These are phyloP conservation scores for Chamaecrista fasciculata DNA, from an alignment of 306 rosid species.

Conservation along the genomic window DNA sequence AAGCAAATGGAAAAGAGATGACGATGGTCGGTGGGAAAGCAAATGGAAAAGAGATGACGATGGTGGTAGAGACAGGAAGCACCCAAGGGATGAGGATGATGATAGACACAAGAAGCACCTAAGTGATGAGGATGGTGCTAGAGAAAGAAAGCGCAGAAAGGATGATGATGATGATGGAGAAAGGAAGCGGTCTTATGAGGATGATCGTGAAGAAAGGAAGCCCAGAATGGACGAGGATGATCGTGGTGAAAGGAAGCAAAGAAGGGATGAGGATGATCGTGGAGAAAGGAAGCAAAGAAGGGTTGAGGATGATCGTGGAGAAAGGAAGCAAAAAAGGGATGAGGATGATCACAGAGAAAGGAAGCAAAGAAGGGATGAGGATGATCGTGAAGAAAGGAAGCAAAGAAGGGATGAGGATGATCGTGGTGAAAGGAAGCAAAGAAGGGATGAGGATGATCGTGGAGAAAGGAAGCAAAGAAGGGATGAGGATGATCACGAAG, in stretches of 20 bases:
- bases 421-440: background rate
- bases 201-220: constrained; percentile 21
- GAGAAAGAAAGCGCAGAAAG: constrained; percentile 5
- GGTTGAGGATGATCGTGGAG: constrained; percentile 22
- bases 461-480: background rate
- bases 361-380: background rate
- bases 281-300: constrained; percentile 16
- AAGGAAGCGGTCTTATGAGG: constrained; percentile 11
- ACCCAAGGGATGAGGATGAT: constrained; percentile 36
- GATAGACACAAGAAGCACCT: constrained; percentile 10
- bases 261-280: background rate
- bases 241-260: background rate
- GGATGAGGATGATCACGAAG: background rate
- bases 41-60: constrained; percentile 1
- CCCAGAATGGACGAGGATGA: constrained; percentile 15
- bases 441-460: constrained; percentile 3
- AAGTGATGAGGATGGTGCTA: constrained; percentile 18
- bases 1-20: constrained; percentile 15
- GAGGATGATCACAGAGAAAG: constrained; percentile 13
- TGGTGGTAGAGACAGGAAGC: constrained; percentile 24
- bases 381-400: background rate
- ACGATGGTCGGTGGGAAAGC: background rate
- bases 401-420: constrained; percentile 7
- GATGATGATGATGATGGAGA: constrained; percentile 7
- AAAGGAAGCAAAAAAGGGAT: background rate